Evolutionary conservation across 164 flowering plant genomes (phyloP).

Genomic region (Umbellularia californica): DNA sequence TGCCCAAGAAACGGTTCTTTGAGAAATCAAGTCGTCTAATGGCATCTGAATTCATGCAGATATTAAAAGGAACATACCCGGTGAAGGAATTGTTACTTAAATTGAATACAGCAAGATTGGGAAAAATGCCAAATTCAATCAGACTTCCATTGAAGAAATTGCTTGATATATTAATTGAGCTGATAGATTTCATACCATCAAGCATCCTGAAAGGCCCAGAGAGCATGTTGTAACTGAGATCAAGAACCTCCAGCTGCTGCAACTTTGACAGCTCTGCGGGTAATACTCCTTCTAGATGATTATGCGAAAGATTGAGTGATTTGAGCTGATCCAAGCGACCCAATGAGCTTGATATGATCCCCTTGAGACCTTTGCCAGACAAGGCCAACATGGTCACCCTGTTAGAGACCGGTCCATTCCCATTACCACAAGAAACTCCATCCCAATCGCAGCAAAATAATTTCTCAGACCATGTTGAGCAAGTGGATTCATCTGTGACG

Average conservation of each 20-base stretch:
- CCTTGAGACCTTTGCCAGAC: conserved; percentile 44
- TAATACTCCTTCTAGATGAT: conserved; percentile 47
- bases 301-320: conserved; percentile 64
- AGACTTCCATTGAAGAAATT: conserved; percentile 52
- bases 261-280: conserved; percentile 53
- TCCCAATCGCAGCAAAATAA: conserved; percentile 73
- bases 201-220: conserved; percentile 39
- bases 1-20: conserved; percentile 50
- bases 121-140: conserved; percentile 28
- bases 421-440: conserved; percentile 52
- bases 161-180: conserved; percentile 53
- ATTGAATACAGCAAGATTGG: conserved; percentile 43
- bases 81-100: conserved; percentile 63
- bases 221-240: conserved; percentile 63
- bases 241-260: conserved; percentile 56
- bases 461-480: conserved; percentile 38
- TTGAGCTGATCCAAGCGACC: conserved; percentile 44
- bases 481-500: conserved; percentile 45
- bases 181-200: conserved; percentile 37
- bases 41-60: conserved; percentile 40
- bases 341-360: conserved; percentile 45
- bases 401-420: conserved; percentile 13
- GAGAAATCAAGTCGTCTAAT: conserved; percentile 61
- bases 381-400: conserved; percentile 50
- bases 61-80: conserved; percentile 35